Base-by-base conservation (phyloP, 805 yeast species). In the Candida verbasci region DNA sequence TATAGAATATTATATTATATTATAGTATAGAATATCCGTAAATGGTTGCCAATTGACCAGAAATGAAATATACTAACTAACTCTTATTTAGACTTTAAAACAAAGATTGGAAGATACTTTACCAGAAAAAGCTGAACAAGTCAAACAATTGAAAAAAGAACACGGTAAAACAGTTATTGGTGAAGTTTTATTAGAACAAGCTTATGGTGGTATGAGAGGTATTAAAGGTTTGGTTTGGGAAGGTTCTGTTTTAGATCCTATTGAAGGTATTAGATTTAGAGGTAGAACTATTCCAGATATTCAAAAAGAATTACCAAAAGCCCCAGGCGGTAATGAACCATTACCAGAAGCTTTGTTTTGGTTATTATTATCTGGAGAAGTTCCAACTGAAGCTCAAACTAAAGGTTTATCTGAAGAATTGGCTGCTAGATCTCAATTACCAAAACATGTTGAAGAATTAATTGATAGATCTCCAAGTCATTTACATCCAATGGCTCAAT, bases 41-140 rank as follows among this genome's bases (percentile, higher is more conserved):
- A n/a, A n/a, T n/a, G n/a, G n/a, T n/a, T n/a, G n/a, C n/a, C n/a
- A n/a, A n/a, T n/a, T n/a, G n/a, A n/a, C n/a, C n/a, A n/a, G n/a
- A n/a, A n/a, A n/a, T n/a, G n/a, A n/a, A n/a, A n/a, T n/a, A n/a
- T 30, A 46, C 48, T 46, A 46, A 46, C 48, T 10, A 22, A 24
- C 9, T 11, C 7, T 10, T 20, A 12, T 56, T 38, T 58, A 76
- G 74, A 81, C 96, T 47, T 76, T 93, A 55, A 93, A 93, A 69
- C 95, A 93, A 68, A 82, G 95, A 62, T 89, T 93, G 60, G 94
- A 88, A 39, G 95, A 86, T 59, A 73, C 86, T 49, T 78, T 89
- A 62, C 97, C 97, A 49, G 88, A 77, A 56, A 86, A 86, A 73
- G 84, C 84, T 52, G 96, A 87, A 65, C 86, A 88, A 72, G 82